Percentiles rank a stretch among this genome's conserved stretches.
Evolutionary conservation across 2,329 filamentous ascomycete species (phyloP).

Genomic region (Cucurbitaria berberidis): DNA sequence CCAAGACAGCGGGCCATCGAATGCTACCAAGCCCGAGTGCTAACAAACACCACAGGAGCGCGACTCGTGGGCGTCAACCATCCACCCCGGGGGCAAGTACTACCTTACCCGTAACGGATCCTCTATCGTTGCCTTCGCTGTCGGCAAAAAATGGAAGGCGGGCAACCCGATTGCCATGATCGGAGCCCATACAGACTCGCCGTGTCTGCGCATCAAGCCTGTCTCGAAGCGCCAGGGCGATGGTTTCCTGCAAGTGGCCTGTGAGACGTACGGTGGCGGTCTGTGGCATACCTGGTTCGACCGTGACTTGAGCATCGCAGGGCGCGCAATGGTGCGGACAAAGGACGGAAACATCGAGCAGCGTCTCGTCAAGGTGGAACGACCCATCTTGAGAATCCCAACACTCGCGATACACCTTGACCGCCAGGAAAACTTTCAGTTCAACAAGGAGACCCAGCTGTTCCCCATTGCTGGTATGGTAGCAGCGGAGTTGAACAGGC

Average conservation of each 20-base stretch:
- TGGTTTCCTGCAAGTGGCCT: constrained; percentile 91
- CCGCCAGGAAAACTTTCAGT: constrained; percentile 82
- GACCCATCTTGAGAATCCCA: constrained; percentile 88
- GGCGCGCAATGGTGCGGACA: constrained; percentile 80
- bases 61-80: constrained; percentile 81
- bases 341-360: constrained; percentile 76
- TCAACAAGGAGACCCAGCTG: constrained; percentile 96
- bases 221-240: constrained; percentile 86
- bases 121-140: constrained; percentile 89
- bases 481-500: constrained; percentile 84
- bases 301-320: constrained; percentile 88
- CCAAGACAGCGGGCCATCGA: too few species aligned
- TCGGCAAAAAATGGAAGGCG: constrained; percentile 88
- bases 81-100: constrained; percentile 91
- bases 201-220: constrained; percentile 89
- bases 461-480: constrained; percentile 92
- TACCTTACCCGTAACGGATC: constrained; percentile 93
- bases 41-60: constrained; percentile 65
- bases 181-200: constrained; percentile 95
- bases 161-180: constrained; percentile 92
- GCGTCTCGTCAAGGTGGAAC: constrained; percentile 87
- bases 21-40: neutral
- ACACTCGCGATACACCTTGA: constrained; percentile 94
- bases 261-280: constrained; percentile 95
- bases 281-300: constrained; percentile 99